These are phyloP conservation scores for Citrus trifoliata DNA, from an alignment of 345 rosid species.

Conservation along the genomic window DNA sequence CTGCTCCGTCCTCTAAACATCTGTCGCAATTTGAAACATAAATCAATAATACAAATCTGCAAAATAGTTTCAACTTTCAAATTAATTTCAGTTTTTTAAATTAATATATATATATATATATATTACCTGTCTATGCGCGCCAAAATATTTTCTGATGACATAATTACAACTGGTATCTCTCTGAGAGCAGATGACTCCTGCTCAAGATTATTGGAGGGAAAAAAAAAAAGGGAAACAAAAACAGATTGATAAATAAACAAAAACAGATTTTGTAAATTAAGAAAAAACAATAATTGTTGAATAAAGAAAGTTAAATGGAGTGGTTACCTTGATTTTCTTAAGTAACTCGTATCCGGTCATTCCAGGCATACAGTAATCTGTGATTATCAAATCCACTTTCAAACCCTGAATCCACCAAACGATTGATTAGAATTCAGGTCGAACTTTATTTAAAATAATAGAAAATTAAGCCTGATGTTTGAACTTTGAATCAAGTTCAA, in stretches of 20 bases:
- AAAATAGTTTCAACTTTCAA: neutral
- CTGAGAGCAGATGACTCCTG: constrained; percentile 77
- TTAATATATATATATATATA: constrained; percentile 21
- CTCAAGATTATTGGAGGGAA: neutral
- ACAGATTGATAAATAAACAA: neutral
- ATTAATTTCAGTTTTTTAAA: neutral
- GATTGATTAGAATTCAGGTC: neutral
- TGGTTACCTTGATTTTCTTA: constrained; percentile 78
- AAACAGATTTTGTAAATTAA: neutral
- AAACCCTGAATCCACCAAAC: constrained; percentile 37
- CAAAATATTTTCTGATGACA: constrained; percentile 91
- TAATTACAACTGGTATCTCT: constrained; percentile 84
- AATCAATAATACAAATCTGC: too few relatives aligned
- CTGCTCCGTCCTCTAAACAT: constrained; percentile 95
- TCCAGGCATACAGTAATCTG: constrained; percentile 99
- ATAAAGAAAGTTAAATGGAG: neutral
- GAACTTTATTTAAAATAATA: neutral
- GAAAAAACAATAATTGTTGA: neutral
- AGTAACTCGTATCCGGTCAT: constrained; percentile 98
- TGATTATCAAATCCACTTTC: constrained; percentile 89
- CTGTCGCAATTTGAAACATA: constrained; percentile 27
- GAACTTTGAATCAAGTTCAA: neutral
- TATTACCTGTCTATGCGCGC: constrained; percentile 67
- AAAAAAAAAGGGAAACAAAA: neutral
- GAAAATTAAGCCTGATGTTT: neutral